Evolutionary conservation across 345 rosid genomes (phyloP).

Genomic region (Cochlearia excelsa): DNA sequence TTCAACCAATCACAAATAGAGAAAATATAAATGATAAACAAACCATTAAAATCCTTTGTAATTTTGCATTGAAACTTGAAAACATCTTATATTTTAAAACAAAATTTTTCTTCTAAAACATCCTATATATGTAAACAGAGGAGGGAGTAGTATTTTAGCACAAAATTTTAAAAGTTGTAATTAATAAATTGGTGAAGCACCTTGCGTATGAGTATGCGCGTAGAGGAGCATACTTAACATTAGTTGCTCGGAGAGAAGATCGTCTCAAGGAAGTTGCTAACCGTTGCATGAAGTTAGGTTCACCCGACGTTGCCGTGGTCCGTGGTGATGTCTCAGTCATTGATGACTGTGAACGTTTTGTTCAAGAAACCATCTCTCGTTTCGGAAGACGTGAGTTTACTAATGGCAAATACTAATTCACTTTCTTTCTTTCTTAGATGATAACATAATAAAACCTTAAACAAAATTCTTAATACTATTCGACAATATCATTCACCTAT

Average conservation of each 20-base stretch:
- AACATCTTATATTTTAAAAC: too few species aligned
- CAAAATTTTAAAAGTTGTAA: too few species aligned
- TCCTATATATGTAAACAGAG: too few species aligned
- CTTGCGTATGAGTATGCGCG: slow-evolving; percentile 30
- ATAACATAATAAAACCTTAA: too few species aligned
- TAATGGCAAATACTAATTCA: too few species aligned
- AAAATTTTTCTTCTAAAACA: too few species aligned
- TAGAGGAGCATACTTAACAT: slow-evolving; percentile 34
- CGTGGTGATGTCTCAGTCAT: slow-evolving; percentile 36
- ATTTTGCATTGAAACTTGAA: too few species aligned
- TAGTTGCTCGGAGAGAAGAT: slow-evolving; percentile 39
- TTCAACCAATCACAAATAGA: too few species aligned
- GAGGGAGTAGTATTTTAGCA: too few species aligned
- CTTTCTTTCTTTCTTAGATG: too few species aligned
- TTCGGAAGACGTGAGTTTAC: slow-evolving; percentile 30
- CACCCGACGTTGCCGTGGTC: slow-evolving; percentile 32
- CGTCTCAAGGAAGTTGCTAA: slow-evolving; percentile 29
- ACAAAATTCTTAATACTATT: not conserved
- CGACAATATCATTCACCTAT: not conserved
- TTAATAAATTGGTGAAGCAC: slow-evolving; percentile 6
- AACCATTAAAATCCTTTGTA: too few species aligned
- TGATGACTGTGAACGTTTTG: slow-evolving; percentile 36
- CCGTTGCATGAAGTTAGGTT: slow-evolving; percentile 30
- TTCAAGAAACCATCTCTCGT: slow-evolving; percentile 29
- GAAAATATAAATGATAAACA: not conserved